Conservation (phyloP, 176 grass and related monocot species). For the Oryza meyeriana region DNA sequence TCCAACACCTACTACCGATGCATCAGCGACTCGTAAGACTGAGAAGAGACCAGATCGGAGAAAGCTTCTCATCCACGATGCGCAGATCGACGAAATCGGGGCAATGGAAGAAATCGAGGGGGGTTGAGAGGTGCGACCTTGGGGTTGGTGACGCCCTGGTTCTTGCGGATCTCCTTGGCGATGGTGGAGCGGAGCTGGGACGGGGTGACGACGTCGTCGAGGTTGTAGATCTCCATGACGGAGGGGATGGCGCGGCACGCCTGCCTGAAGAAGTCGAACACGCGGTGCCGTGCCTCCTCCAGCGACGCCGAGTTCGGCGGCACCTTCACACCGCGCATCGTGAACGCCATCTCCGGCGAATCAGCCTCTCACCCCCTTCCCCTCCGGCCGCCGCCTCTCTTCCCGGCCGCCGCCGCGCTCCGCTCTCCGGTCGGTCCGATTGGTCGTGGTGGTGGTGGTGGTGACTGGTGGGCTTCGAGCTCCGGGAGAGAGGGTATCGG, state of each 20-base stretch:
- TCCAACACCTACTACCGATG: neutral
- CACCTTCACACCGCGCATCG: constrained; percentile 69
- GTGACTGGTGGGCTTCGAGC: neutral
- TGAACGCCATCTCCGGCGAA: constrained; percentile 57
- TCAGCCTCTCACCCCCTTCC: neutral
- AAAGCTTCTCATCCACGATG: neutral
- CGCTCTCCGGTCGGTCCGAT: neutral
- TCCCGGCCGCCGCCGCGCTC: too few species aligned
- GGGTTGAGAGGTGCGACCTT: constrained; percentile 40
- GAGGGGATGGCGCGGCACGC: constrained; percentile 79
- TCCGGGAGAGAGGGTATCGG: neutral
- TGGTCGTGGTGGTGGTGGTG: neutral
- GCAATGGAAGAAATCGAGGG: neutral
- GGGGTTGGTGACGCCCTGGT: constrained; percentile 59
- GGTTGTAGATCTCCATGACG: constrained; percentile 92
- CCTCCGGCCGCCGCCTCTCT: too few species aligned
- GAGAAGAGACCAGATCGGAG: neutral
- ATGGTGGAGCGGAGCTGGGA: constrained; percentile 83
- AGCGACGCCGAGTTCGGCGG: constrained; percentile 69
- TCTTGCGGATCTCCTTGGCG: constrained; percentile 71
- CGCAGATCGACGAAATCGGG: neutral
- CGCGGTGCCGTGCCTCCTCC: constrained; percentile 75
- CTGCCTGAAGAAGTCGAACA: constrained; percentile 88
- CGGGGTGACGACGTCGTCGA: constrained; percentile 71
- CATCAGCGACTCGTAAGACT: neutral